Base-by-base conservation (phyloP, 73 alveolate genomes). In the Paramecium primaurelia region DNA sequence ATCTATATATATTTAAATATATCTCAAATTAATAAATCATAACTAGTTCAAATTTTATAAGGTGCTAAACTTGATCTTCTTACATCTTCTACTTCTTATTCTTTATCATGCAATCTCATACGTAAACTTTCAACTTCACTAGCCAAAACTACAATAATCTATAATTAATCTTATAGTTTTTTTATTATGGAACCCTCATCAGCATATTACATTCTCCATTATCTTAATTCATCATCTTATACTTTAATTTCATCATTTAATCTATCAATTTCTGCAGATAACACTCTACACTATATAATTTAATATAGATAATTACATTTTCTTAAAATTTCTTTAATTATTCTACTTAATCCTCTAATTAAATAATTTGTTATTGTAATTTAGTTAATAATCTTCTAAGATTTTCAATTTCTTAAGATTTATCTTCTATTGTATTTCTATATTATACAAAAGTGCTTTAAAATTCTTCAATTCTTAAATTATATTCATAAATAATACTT, bases 161-260 rank as follows among this genome's bases (percentile, higher is more conserved):
- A 12, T 73, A 73, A 73, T 73, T 73, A 38, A 36, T 73, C 87
- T 12, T 36, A 20, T 2, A 73, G 30, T n/a, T 10, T 32, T 16
- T 73, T 34, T 12, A 36, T 40, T 5, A 73, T 20, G 4, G 87
- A 73, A 20, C 87, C 87, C 36, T 73, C 87, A 38, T 73, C 87
- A 0, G 87, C 87, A 73, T 73, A 73, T 73, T 73, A 38, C 59
- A 73, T 37, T 38, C 87, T 73, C 86, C 86, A 71, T 71, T 71
- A 34, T 30, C 40, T 71, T 34, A 71, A 34, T 71, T 71, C 86
- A 12, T 71, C 49, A 11, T 71, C 86, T 30, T 71, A 34, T 9
- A 30, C 37, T 7, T 73, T 36, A 22, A 38, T 37, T 37, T 37
- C 34, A 73, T 38, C 59, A 16, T 73, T 36, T 0, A 37, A 10